Evolutionary conservation across 1,139 yeast species (phyloP), one percentile per base, ranked within the genome.

Genomic region (Candida tropicalis): DNA sequence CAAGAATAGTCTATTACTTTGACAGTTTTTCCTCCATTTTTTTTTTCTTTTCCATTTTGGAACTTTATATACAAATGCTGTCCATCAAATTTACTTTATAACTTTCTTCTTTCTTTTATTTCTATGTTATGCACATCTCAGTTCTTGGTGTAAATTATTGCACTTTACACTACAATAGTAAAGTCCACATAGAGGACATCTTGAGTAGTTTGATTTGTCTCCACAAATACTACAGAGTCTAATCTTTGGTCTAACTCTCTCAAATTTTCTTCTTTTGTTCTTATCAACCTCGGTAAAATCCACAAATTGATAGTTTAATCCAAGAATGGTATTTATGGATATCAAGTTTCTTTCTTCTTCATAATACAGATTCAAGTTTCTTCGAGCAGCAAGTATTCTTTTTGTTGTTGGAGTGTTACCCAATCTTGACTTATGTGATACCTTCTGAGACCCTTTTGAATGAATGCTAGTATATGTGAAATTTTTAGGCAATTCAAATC

Each of bases 331-430:
- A 50, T 73, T 73, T 32, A 73, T 62, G 11, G 75, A 63, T 17
- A 73, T 68, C 51, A 72, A 60, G 52, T 73, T 72, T 34, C 76
- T 58, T 46, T 73, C 79, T 51, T 73, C 78, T 55, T 73, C 79
- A 47, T 72, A 73, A 50, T 73, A 73, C 65, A 66, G 70, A 45
- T 70, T 71, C 54, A 73, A 63, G 53, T 73, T 73, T 41, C 79
- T 61, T 39, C 74, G 59, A 1, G 78, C 77, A 23, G 77, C 69
- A 35, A 73, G 53, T 23, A 73, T 72, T 44, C 63, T 65, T 53
- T 73, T 73, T 1, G 79, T 71, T 10, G 75, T 61, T 5, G 77
- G 77, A 3, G 78, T 73, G 46, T 69, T 72, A 2, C 79, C 79
- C 20, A 65, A 57, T 42, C 74, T 60, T 7, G 68, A 52, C 40